Evolutionary conservation across 257 asterid genomes (phyloP).

Genomic region (Jaltomata sinuosa): DNA sequence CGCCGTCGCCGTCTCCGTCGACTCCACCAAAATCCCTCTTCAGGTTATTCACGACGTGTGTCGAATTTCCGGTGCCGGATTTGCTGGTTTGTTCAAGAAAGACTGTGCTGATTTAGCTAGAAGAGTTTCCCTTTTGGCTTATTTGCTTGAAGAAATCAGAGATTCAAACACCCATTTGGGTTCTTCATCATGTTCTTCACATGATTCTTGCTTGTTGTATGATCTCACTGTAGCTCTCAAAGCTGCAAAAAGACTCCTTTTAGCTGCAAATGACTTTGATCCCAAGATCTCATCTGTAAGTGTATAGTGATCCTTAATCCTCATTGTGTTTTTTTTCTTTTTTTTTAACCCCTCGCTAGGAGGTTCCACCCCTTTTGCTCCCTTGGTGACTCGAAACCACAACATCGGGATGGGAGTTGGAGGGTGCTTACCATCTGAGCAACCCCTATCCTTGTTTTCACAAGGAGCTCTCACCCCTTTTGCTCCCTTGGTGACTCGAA

Average conservation of each 20-base stretch:
- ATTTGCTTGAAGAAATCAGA: constrained; percentile 75
- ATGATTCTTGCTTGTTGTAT: constrained; percentile 30
- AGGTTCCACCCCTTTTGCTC: too few relatives aligned
- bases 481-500: too few relatives aligned
- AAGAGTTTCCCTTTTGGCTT: constrained; percentile 61
- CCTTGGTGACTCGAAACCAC: too few relatives aligned
- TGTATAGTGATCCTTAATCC: background rate
- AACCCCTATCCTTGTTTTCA: too few relatives aligned
- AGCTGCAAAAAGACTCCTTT: constrained; percentile 26
- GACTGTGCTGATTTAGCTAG: constrained; percentile 83
- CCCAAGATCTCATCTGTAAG: constrained; percentile 23
- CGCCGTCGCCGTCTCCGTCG: constrained; percentile 23
- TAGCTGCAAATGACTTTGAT: constrained; percentile 25
- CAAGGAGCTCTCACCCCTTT: too few relatives aligned
- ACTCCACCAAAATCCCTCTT: constrained; percentile 24
- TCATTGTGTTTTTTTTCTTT: too few relatives aligned
- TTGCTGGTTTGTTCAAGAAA: constrained; percentile 65
- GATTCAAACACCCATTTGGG: constrained; percentile 30
- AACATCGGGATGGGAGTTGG: too few relatives aligned
- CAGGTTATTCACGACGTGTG: constrained; percentile 49
- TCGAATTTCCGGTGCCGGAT: constrained; percentile 56
- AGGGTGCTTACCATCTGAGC: too few relatives aligned
- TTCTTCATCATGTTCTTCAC: constrained; percentile 25
- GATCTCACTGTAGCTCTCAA: constrained; percentile 42
- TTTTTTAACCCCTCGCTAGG: too few relatives aligned